A percentile compares a stretch with the other conserved stretches of the same genome.
Conservation (phyloP, 371 early-diverging fungal species). For the Mortierella sp. region DNA sequence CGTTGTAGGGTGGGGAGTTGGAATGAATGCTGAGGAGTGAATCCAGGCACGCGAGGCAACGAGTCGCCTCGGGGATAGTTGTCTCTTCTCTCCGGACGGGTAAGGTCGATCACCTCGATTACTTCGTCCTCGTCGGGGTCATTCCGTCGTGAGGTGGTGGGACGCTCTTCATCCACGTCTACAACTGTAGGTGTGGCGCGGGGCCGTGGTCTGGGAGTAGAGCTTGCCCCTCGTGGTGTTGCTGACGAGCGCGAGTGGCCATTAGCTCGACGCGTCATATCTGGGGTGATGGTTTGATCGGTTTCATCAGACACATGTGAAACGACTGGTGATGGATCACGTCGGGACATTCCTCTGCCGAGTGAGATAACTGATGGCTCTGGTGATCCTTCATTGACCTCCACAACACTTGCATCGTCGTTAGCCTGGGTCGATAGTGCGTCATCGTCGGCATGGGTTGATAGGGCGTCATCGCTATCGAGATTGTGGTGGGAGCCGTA, state of each 20-base stretch:
- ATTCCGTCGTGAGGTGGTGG: not conserved
- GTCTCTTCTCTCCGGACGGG: constrained; percentile 21
- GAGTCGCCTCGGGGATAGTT: constrained; percentile 30
- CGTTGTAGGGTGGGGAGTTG: constrained; percentile 31
- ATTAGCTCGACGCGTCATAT: not conserved
- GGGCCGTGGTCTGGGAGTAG: not conserved
- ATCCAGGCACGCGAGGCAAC: constrained; percentile 32
- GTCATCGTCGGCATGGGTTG: too few species aligned
- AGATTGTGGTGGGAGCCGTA: constrained; percentile 9
- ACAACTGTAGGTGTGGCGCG: too few species aligned
- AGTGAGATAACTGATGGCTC: not conserved
- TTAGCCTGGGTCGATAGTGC: constrained; percentile 18
- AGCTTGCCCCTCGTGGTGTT: not conserved
- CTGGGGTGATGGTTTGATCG: constrained; percentile 16
- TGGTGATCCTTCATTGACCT: constrained; percentile 20
- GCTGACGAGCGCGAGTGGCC: not conserved
- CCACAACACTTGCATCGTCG: constrained; percentile 17
- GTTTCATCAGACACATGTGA: constrained; percentile 14
- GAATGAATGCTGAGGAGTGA: constrained; percentile 21
- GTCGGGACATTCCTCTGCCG: not conserved
- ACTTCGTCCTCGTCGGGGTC: constrained; percentile 31
- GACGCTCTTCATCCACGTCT: too few species aligned
- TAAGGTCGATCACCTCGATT: constrained; percentile 40
- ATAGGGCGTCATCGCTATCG: constrained; percentile 1
- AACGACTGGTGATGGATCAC: constrained; percentile 9